Conservation (phyloP, 2,329 filamentous ascomycete genomes). For the Cyanodermella asteris region DNA sequence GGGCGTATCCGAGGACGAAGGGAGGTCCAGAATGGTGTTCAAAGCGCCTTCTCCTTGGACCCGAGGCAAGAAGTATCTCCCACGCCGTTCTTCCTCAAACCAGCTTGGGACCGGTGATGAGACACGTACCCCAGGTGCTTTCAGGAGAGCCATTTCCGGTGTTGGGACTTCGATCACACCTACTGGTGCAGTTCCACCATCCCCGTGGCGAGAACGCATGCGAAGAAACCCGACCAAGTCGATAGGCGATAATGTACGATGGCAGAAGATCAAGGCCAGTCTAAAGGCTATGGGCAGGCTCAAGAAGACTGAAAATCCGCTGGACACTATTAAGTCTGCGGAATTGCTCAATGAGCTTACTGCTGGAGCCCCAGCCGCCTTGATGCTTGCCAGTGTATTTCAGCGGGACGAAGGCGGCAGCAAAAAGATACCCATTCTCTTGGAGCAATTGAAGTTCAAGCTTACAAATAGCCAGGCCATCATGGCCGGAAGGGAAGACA, state of each 20-base stretch:
- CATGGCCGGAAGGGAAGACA: slow-evolving; percentile 31
- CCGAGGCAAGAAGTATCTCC: slow-evolving; percentile 31
- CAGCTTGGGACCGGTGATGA: slow-evolving; percentile 26
- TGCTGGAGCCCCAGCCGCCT: slow-evolving; percentile 74
- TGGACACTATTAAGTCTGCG: slow-evolving; percentile 87
- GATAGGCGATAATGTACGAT: slow-evolving; percentile 57
- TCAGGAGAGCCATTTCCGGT: slow-evolving; percentile 40
- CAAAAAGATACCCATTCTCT: slow-evolving; percentile 77
- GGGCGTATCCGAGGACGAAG: slow-evolving; percentile 55
- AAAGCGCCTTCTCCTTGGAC: slow-evolving; percentile 36
- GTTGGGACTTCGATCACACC: slow-evolving; percentile 42
- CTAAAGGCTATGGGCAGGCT: slow-evolving; percentile 55
- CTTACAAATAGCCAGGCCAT: slow-evolving; percentile 59
- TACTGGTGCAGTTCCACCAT: slow-evolving; percentile 28
- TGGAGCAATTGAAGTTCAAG: slow-evolving; percentile 80
- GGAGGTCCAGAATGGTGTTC: slow-evolving; percentile 37
- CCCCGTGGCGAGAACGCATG: slow-evolving; percentile 11
- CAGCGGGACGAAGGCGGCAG: slow-evolving; percentile 92
- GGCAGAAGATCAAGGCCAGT: slow-evolving; percentile 82
- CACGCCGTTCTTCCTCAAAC: slow-evolving; percentile 26
- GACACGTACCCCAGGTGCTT: slow-evolving; percentile 38
- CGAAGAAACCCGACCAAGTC: slow-evolving; percentile 41
- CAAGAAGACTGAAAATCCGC: slow-evolving; percentile 60
- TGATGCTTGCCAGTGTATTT: slow-evolving; percentile 94
- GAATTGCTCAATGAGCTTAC: slow-evolving; percentile 89